These are phyloP conservation scores for Marasmius tenuissimus DNA, from an alignment of 1,284 basidiomycete species.

Conservation along the genomic window DNA sequence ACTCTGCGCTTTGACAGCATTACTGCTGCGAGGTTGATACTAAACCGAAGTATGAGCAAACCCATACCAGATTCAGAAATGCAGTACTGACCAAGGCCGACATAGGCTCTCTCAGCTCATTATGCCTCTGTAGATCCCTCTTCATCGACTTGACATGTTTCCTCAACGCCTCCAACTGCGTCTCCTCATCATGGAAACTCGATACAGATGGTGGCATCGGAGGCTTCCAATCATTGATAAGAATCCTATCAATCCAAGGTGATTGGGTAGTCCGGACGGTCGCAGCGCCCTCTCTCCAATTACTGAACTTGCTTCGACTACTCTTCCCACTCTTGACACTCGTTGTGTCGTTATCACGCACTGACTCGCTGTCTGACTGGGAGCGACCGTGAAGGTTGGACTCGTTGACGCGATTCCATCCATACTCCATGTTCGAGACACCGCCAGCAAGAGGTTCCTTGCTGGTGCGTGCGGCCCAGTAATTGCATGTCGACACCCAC, in stretches of 20 bases:
- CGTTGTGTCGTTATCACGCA: slow-evolving; percentile 49
- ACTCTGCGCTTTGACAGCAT: slow-evolving; percentile 72
- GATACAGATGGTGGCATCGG: slow-evolving; percentile 82
- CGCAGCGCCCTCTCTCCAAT: slow-evolving; percentile 61
- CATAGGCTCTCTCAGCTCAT: slow-evolving; percentile 85
- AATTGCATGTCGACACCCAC: slow-evolving; percentile 98
- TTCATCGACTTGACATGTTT: slow-evolving; percentile 80
- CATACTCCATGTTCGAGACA: slow-evolving; percentile 99
- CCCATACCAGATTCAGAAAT: slow-evolving; percentile 6
- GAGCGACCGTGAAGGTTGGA: slow-evolving; percentile 47
- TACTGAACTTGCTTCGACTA: slow-evolving; percentile 61
- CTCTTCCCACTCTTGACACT: slow-evolving; percentile 73
- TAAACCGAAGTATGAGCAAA: slow-evolving; percentile 29
- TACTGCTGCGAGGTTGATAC: slow-evolving; percentile 80
- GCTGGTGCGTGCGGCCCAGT: slow-evolving; percentile 93
- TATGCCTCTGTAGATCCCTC: slow-evolving; percentile 81
- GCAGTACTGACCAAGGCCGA: slow-evolving; percentile 61
- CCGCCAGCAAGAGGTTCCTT: slow-evolving; percentile 94
- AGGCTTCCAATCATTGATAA: slow-evolving; percentile 93
- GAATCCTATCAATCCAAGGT: slow-evolving; percentile 74
- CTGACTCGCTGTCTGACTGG: slow-evolving; percentile 55
- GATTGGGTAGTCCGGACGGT: slow-evolving; percentile 64
- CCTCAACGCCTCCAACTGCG: slow-evolving; percentile 83
- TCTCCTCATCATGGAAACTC: slow-evolving; percentile 89
- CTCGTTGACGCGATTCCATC: slow-evolving; percentile 81